phyloP scores from a whole-genome alignment of 305 asterid genomes.

The Caryopteris hybrid region DNA sequence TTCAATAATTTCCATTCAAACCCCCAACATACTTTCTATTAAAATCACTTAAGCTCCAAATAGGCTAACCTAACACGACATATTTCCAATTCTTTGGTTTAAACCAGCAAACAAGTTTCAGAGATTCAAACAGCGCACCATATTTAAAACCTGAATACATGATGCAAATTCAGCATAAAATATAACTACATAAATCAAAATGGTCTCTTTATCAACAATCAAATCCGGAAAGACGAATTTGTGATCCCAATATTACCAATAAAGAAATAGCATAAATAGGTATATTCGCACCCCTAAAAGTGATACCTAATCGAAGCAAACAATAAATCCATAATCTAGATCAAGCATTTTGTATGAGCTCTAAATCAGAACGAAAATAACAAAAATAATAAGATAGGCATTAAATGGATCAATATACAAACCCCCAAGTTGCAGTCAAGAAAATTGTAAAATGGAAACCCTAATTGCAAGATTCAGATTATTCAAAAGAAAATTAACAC shows the following conservation, averaged over 20 bases:
- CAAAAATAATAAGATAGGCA: background rate
- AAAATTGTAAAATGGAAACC: background rate
- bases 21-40: background rate
- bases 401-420: background rate
- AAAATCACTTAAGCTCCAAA: background rate
- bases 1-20: background rate
- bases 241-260: conserved; percentile 1
- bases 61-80: background rate
- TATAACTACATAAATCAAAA: background rate
- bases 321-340: background rate
- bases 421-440: background rate
- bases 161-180: background rate
- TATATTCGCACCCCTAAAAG: background rate
- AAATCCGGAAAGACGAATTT: background rate
- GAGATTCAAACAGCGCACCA: background rate
- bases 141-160: background rate
- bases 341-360: background rate
- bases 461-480: background rate
- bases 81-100: background rate
- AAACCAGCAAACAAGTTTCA: background rate
- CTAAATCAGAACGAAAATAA: background rate
- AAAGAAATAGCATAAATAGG: background rate
- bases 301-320: background rate
- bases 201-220: background rate
- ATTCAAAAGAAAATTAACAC: background rate